phyloP scores from a whole-genome alignment of 2,329 filamentous ascomycete species.

The Blastomyces emzantsi region DNA sequence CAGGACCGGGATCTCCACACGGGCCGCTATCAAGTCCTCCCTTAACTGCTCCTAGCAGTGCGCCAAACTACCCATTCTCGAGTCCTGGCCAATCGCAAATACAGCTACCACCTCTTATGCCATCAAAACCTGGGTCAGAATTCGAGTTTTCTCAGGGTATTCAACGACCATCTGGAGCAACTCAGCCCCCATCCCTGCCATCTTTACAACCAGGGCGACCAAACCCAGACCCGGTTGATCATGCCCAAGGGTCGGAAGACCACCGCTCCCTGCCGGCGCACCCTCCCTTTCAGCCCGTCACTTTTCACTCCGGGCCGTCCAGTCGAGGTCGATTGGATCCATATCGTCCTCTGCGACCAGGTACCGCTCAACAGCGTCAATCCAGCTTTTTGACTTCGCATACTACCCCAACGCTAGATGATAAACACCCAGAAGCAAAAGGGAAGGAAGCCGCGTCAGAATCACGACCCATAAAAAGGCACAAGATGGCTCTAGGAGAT shows the following conservation, averaged over 20 bases:
- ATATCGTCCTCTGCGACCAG: constrained; percentile 4
- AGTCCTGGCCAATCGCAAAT: constrained; percentile 8
- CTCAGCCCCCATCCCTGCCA: background rate
- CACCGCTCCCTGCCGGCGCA: background rate
- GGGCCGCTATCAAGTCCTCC: constrained; percentile 6
- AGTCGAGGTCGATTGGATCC: background rate
- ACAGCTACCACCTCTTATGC: constrained; percentile 12
- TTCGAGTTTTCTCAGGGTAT: constrained; percentile 7
- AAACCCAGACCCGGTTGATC: background rate
- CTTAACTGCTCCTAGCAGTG: background rate
- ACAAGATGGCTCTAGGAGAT: constrained; percentile 17
- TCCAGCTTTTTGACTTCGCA: constrained; percentile 5
- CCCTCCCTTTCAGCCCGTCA: constrained; percentile 5
- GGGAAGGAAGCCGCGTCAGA: constrained; percentile 3
- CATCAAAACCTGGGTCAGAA: constrained; percentile 6
- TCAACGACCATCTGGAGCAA: background rate
- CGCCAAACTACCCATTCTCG: constrained; percentile 3
- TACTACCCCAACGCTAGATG: background rate
- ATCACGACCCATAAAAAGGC: constrained; percentile 13
- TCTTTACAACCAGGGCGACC: background rate
- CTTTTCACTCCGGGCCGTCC: background rate
- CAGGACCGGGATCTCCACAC: constrained; percentile 7
- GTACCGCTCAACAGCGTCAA: background rate
- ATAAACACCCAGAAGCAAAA: constrained; percentile 5
- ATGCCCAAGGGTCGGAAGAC: background rate